Conservation (phyloP, 2,329 filamentous ascomycete genomes). For the Diaporthe citri region DNA sequence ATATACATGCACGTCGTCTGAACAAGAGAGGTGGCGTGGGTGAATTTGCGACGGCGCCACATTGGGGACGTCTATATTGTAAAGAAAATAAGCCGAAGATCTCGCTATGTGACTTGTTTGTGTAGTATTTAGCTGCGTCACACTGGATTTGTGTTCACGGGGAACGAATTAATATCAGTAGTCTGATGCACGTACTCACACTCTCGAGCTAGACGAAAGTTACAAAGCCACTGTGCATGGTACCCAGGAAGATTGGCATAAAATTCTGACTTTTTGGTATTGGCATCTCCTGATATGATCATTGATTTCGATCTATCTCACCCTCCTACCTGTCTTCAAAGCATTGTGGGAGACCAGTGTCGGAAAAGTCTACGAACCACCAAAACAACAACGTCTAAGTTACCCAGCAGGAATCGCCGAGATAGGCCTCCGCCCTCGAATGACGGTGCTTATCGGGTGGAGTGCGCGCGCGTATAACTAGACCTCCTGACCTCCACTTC, state of each 20-base stretch:
- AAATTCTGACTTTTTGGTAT: neutral
- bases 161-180: neutral
- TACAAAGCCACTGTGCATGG: conserved; percentile 40
- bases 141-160: conserved; percentile 47
- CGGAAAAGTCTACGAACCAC: neutral
- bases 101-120: conserved; percentile 48
- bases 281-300: too few relatives aligned
- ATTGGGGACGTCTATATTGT: conserved; percentile 47
- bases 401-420: neutral
- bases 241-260: neutral
- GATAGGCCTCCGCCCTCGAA: neutral
- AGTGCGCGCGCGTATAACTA: neutral
- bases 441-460: neutral
- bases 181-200: neutral
- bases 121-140: conserved; percentile 53
- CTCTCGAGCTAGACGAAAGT: neutral
- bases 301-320: neutral
- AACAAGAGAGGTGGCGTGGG: conserved; percentile 39
- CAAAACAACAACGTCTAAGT: neutral
- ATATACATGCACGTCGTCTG: too few relatives aligned
- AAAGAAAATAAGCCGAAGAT: conserved; percentile 50
- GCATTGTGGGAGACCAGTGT: neutral
- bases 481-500: conserved; percentile 9
- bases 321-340: neutral
- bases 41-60: conserved; percentile 44